Evolutionary conservation across 2,329 filamentous ascomycete species (phyloP).

Genomic region (Conoideocrella luteorostrata): DNA sequence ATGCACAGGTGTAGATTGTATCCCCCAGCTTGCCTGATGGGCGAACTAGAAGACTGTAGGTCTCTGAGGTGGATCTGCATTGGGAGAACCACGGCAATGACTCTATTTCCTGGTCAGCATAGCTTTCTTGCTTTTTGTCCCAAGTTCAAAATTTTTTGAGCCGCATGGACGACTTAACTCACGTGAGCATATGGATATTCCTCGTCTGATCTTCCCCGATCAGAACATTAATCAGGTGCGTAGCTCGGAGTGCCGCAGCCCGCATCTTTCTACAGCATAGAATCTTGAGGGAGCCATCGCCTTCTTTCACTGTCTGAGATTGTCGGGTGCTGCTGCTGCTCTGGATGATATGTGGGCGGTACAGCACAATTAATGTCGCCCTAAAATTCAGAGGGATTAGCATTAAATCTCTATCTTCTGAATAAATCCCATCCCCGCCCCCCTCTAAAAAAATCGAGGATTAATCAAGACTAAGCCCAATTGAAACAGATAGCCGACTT

Average conservation of each 20-base stretch:
- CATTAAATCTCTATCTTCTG: too few relatives aligned
- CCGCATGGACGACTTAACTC: not conserved
- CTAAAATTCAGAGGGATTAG: not conserved
- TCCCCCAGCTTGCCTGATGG: not conserved
- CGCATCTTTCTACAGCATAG: not conserved
- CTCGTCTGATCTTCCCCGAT: not conserved
- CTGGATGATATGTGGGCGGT: not conserved
- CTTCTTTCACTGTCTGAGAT: too few relatives aligned
- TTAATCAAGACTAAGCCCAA: too few relatives aligned
- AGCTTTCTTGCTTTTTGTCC: not conserved
- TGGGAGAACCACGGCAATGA: not conserved
- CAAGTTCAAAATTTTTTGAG: not conserved
- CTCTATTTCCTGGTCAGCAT: too few relatives aligned
- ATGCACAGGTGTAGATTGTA: not conserved
- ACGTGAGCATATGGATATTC: not conserved
- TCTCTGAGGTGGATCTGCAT: not conserved
- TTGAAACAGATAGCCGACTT: too few relatives aligned
- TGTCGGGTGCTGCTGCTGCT: too few relatives aligned
- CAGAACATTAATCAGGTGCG: not conserved
- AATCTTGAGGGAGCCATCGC: not conserved
- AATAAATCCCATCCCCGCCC: too few relatives aligned
- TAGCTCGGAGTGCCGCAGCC: not conserved
- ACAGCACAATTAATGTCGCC: not conserved
- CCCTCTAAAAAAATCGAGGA: too few relatives aligned
- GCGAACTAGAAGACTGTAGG: not conserved